phyloP scores from a whole-genome alignment of 2,329 filamentous ascomycete species.

The Decorospora gaudefroyi region DNA sequence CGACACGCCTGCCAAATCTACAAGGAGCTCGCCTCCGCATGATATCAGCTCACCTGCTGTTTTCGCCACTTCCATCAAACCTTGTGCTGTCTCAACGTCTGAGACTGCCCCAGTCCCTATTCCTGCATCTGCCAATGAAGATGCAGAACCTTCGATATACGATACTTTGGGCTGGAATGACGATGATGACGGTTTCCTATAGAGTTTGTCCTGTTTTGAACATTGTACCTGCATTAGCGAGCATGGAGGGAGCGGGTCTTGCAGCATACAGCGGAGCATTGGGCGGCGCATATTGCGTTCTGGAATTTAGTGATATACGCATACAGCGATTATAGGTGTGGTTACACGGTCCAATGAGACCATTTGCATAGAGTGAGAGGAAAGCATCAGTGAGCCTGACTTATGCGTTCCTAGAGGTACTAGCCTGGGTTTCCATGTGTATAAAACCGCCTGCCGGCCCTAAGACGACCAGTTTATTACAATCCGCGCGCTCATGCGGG shows the following conservation, averaged over 20 bases:
- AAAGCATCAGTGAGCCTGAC: slow-evolving; percentile 2
- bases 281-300: slow-evolving; percentile 17
- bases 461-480: too few species aligned
- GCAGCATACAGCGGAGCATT: slow-evolving; percentile 27
- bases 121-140: slow-evolving; percentile 15
- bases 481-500: too few species aligned
- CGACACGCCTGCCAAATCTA: slow-evolving; percentile 33
- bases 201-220: slow-evolving; percentile 12
- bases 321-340: slow-evolving; percentile 1
- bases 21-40: slow-evolving; percentile 17
- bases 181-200: slow-evolving; percentile 40
- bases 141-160: slow-evolving; percentile 45
- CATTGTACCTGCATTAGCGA: slow-evolving; percentile 41
- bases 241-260: slow-evolving; percentile 19
- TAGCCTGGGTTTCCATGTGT: too few species aligned
- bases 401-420: background rate
- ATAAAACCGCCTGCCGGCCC: too few species aligned
- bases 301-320: slow-evolving; percentile 3
- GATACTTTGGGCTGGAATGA: slow-evolving; percentile 55
- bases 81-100: slow-evolving; percentile 1
- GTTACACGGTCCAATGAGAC: slow-evolving; percentile 3
- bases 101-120: slow-evolving; percentile 10
- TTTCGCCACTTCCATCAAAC: slow-evolving; percentile 29
- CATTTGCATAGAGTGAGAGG: slow-evolving; percentile 3
- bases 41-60: slow-evolving; percentile 15